Percentiles rank a stretch among this genome's conserved stretches.
Evolutionary conservation across 768 basidiomycete species (phyloP).

Genomic region (Mrakia blollopis): DNA sequence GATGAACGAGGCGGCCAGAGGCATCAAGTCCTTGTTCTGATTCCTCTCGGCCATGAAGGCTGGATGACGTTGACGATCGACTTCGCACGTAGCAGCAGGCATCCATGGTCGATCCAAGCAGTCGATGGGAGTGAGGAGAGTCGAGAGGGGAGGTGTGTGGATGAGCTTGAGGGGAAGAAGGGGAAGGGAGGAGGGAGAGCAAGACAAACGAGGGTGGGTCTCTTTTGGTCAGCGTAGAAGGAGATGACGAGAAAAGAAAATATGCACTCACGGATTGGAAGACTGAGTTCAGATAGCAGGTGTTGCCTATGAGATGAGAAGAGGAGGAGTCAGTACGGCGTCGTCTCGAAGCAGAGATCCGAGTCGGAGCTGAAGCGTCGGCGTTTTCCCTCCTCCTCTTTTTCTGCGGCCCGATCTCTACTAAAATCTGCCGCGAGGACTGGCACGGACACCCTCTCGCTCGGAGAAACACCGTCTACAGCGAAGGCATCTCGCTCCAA

Average conservation of each 20-base stretch:
- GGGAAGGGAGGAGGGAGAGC: constrained; percentile 64
- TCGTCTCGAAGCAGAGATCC: not conserved
- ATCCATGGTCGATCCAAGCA: constrained; percentile 11
- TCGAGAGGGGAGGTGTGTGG: constrained; percentile 29
- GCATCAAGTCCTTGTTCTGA: constrained; percentile 31
- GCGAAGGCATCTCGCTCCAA: no score
- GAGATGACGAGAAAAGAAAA: not conserved
- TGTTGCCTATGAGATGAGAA: constrained; percentile 45
- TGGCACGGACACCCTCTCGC: no score
- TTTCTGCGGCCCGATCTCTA: not conserved
- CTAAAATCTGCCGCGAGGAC: not conserved
- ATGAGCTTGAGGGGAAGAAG: constrained; percentile 50
- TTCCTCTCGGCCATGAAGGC: constrained; percentile 31
- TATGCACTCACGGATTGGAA: constrained; percentile 68
- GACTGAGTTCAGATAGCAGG: constrained; percentile 95
- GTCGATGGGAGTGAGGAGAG: constrained; percentile 26
- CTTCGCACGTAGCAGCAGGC: not conserved
- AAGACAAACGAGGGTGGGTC: constrained; percentile 34
- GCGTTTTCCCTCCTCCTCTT: not conserved
- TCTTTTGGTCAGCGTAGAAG: not conserved
- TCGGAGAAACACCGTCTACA: no score
- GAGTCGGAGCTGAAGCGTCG: not conserved
- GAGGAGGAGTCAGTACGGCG: not conserved
- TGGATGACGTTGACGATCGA: constrained; percentile 29
- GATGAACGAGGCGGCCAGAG: constrained; percentile 46